A percentile compares a stretch with the other conserved stretches of the same genome.
Conservation (phyloP, 2,329 filamentous ascomycete genomes). For the Aureobasidium pullulans region DNA sequence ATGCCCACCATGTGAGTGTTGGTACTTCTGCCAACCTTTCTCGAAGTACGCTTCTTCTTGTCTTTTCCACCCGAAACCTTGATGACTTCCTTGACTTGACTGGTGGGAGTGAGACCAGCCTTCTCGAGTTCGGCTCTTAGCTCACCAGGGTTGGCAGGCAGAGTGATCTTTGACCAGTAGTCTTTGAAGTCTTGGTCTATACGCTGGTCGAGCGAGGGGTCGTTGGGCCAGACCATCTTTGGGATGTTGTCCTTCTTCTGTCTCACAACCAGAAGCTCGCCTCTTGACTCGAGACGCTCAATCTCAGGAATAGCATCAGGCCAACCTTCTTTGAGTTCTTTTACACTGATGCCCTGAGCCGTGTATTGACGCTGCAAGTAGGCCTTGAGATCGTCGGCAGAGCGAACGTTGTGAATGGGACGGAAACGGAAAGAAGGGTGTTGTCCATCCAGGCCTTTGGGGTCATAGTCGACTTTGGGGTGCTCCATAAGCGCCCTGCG, state of each 20-base stretch:
- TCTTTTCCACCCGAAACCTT: conserved; percentile 49
- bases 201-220: conserved; percentile 50
- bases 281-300: conserved; percentile 65
- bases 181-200: conserved; percentile 77
- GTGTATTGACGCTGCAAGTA: conserved; percentile 77
- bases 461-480: conserved; percentile 54
- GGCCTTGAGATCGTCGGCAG: conserved; percentile 66
- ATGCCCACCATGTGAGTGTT: conserved; percentile 82
- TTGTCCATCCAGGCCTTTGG: conserved; percentile 54
- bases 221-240: conserved; percentile 82
- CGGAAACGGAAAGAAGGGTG: conserved; percentile 66
- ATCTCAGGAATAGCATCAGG: conserved; percentile 73
- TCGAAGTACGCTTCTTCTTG: conserved; percentile 68
- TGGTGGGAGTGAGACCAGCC: conserved; percentile 76
- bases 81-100: conserved; percentile 61
- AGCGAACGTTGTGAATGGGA: conserved; percentile 75
- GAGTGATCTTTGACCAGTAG: conserved; percentile 73
- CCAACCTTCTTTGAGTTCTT: conserved; percentile 95
- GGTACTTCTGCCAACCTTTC: conserved; percentile 70
- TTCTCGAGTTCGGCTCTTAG: conserved; percentile 69
- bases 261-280: conserved; percentile 75
- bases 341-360: conserved; percentile 72
- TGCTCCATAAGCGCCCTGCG: conserved; percentile 60
- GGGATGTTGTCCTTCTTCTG: conserved; percentile 89
- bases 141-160: conserved; percentile 64